These are phyloP conservation scores for Rickenella mellea DNA, from an alignment of 768 basidiomycete species.

Conservation along the genomic window DNA sequence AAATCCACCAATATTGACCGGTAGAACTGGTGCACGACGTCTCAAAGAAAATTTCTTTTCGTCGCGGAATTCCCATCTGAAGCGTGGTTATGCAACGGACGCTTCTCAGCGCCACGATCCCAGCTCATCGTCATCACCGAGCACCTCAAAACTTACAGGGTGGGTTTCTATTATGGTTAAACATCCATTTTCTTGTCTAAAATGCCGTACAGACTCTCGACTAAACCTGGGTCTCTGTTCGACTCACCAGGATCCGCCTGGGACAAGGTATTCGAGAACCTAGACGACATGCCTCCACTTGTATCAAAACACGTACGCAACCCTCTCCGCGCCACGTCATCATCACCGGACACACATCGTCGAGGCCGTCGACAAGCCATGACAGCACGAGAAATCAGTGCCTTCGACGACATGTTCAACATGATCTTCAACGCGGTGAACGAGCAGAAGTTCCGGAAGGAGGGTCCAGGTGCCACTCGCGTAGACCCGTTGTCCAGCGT, in stretches of 20 bases:
- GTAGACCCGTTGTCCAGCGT: conserved; percentile 1
- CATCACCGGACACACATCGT: conserved; percentile 1
- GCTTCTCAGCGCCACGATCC: conserved; percentile 4
- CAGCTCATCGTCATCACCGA: neutral
- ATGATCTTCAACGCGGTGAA: conserved; percentile 53
- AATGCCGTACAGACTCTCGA: neutral
- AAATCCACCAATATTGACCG: no score
- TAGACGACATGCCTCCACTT: conserved; percentile 23
- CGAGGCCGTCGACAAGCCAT: conserved; percentile 48
- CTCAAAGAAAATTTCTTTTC: no score
- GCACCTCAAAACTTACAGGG: neutral
- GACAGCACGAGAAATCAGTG: conserved; percentile 56
- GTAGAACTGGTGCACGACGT: no score
- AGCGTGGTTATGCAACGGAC: conserved; percentile 6
- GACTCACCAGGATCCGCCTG: conserved; percentile 23
- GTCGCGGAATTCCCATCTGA: no score
- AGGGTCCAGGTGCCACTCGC: neutral
- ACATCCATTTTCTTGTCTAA: neutral
- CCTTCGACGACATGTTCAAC: conserved; percentile 68
- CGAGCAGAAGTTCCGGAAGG: conserved; percentile 18
- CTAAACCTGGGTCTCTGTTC: neutral
- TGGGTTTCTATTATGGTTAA: neutral
- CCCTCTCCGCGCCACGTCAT: conserved; percentile 7
- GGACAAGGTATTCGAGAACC: conserved; percentile 44
- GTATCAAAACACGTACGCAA: conserved; percentile 13